These are phyloP conservation scores for Gloeopeniophorella convolvens DNA, from an alignment of 768 basidiomycete genomes.

Conservation along the genomic window DNA sequence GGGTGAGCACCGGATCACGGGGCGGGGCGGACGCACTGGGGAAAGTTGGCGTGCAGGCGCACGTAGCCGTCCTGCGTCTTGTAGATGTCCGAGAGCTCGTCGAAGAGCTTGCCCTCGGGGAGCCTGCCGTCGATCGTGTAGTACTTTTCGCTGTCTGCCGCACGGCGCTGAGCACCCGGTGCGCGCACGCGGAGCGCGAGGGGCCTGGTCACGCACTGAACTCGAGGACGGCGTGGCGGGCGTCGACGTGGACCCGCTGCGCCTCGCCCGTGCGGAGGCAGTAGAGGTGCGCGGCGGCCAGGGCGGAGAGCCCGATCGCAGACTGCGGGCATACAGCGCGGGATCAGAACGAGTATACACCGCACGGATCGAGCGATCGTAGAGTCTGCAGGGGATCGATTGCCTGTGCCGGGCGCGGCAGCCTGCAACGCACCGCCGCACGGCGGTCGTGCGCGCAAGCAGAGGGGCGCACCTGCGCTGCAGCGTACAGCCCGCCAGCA, in stretches of 20 bases:
- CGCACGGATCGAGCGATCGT: too few relatives aligned
- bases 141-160: conserved; percentile 43
- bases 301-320: conserved; percentile 43
- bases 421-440: too few relatives aligned
- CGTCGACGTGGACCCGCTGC: conserved; percentile 46
- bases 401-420: too few relatives aligned
- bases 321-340: conserved; percentile 31
- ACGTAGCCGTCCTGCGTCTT: conserved; percentile 47
- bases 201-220: conserved; percentile 49
- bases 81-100: conserved; percentile 47
- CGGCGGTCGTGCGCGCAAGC: too few relatives aligned
- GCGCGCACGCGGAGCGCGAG: background rate
- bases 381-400: too few relatives aligned
- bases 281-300: conserved; percentile 48
- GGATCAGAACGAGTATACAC: too few relatives aligned
- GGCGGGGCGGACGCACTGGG: conserved; percentile 38
- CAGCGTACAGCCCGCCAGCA: too few relatives aligned
- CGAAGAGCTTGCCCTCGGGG: conserved; percentile 34
- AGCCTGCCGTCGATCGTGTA: conserved; percentile 39
- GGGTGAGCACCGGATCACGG: background rate
- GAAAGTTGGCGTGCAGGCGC: conserved; percentile 58
- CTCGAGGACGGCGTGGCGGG: conserved; percentile 48
- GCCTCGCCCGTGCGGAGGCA: conserved; percentile 38
- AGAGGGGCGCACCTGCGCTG: too few relatives aligned
- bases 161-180: background rate